These are phyloP conservation scores for Coemansia sp. DNA, from an alignment of 192 early-diverging fungal species.

Conservation along the genomic window DNA sequence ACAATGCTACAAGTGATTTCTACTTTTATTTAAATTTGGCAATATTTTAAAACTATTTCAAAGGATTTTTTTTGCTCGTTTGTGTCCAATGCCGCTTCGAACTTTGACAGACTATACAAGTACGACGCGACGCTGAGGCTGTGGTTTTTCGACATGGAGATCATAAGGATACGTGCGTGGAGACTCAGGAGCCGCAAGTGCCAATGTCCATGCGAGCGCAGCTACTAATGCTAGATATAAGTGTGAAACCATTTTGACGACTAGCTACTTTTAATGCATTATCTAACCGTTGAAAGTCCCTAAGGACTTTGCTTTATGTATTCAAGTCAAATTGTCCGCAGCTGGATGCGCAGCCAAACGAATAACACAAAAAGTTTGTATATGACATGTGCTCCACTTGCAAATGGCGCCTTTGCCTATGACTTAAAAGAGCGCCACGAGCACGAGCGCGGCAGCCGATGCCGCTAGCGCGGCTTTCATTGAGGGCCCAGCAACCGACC, in stretches of 20 bases:
- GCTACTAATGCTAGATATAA: not conserved
- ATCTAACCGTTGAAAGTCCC: not conserved
- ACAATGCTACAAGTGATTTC: not conserved
- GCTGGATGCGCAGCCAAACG: not conserved
- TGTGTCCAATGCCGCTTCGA: not conserved
- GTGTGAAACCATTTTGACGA: not conserved
- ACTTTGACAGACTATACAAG: constrained; percentile 10
- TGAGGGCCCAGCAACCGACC: not conserved
- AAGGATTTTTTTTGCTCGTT: too few relatives aligned
- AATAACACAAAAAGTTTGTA: not conserved
- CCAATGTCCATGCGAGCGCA: not conserved
- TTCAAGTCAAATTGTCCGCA: not conserved
- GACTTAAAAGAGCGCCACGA: not conserved
- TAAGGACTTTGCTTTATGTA: not conserved
- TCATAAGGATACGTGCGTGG: constrained; percentile 29
- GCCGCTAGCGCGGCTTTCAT: not conserved
- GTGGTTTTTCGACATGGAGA: constrained; percentile 34
- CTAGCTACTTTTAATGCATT: not conserved
- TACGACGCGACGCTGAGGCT: constrained; percentile 14
- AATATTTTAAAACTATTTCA: not conserved
- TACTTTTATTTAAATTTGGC: not conserved
- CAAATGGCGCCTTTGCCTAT: not conserved
- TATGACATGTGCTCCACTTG: not conserved
- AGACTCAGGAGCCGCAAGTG: not conserved
- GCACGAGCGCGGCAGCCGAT: not conserved